Conservation (phyloP, 345 rosid species). For the Reutealis trisperma region DNA sequence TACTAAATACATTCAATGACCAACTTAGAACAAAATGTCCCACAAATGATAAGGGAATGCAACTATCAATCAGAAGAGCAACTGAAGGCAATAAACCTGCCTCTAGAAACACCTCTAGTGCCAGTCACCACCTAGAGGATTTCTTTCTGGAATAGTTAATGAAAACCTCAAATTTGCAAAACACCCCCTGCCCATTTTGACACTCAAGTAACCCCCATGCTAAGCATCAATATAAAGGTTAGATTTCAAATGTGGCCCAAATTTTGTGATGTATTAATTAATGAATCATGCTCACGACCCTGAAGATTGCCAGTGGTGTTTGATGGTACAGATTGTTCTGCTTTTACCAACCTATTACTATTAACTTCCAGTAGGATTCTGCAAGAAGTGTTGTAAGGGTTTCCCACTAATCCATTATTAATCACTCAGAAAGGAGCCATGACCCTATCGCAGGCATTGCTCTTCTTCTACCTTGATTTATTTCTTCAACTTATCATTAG, state of each 20-base stretch:
- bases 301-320: neutral
- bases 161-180: neutral
- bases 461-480: neutral
- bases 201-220: no score
- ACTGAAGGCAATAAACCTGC: neutral
- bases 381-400: neutral
- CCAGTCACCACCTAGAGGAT: neutral
- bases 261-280: neutral
- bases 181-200: no score
- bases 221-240: no score
- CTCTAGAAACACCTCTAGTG: neutral
- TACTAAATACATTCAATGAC: neutral
- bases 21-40: neutral
- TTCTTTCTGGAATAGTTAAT: neutral
- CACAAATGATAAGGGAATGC: no score
- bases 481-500: neutral
- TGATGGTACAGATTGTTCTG: neutral
- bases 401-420: neutral
- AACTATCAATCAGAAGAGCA: neutral
- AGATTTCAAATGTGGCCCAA: neutral
- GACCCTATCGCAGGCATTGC: neutral
- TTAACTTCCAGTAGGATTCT: neutral
- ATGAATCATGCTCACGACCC: neutral
- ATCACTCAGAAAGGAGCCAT: neutral
- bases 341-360: neutral